Evolutionary conservation across 1,284 basidiomycete genomes (phyloP), one percentile per base, ranked within the genome.

Genomic region (Bjerkandera adusta): DNA sequence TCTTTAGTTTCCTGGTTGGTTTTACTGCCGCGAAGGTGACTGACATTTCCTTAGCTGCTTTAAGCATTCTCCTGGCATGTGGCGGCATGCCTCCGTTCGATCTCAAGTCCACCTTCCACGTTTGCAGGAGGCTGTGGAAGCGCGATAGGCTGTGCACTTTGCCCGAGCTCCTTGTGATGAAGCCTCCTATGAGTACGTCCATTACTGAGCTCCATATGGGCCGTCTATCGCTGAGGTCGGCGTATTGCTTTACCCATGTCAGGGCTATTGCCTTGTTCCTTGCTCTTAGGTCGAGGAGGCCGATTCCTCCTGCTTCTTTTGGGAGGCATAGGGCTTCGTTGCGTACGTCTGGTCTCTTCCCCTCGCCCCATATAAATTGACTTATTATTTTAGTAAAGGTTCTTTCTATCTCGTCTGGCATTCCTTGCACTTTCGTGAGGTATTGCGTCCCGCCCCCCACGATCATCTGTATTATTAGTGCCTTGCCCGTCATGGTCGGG

Each of bases 231-330:
- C 42, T 40, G 2, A 57, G 10, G 22, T 53, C 40, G 0, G 63
- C 51, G 48, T 55, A 65, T 0, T 39, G 16, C 34, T 53, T 56
- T 0, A 64, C 22, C 59, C 60, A 62, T 35, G 52, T 60, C 0
- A 66, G 11, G 1, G 55, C 34, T 0, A 66, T 60, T 0, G 64
- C 65, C 5, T 62, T 48, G 34, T 63, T 61, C 4, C 63, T n/a
- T 0, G 52, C 38, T 11, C 50, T 26, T 0, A 67, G 15, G 48
- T 63, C 57, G 0, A 63, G 45, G 0, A 67, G 18, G 0, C 45
- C 48, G 2, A 58, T 24, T 1, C 63, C 59, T 0, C 59, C 62
- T 16, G 54, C 41, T 15, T 51, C 42, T 3, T 41, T 30, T 0
- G 45, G 47, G 0, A 11, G 13, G 10, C 35, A 36, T n/a, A 53